A percentile compares a stretch with the other conserved stretches of the same genome.
These are phyloP conservation scores for Camellia lanceoleosa DNA, from an alignment of 148 eudicot species.

Conservation along the genomic window DNA sequence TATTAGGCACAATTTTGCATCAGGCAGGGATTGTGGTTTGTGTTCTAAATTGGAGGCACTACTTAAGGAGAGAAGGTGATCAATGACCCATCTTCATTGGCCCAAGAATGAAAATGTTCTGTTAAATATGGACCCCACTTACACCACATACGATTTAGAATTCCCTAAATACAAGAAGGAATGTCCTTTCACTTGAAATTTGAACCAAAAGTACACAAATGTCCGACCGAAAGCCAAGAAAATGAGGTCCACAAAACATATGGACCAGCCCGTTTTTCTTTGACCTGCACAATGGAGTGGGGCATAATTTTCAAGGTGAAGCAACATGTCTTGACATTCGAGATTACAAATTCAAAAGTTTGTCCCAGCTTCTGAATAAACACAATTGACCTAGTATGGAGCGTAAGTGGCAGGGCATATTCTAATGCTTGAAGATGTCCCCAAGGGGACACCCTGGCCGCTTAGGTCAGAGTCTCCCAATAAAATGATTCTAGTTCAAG, in stretches of 20 bases:
- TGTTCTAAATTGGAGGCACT: background rate
- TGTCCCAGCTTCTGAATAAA: background rate
- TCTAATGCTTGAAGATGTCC: background rate
- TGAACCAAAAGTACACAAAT: background rate
- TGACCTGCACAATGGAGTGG: background rate
- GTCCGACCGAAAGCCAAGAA: background rate
- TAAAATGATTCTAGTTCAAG: too few relatives aligned
- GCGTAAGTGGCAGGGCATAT: background rate
- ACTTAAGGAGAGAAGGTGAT: background rate
- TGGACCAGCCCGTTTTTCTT: background rate
- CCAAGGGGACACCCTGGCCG: too few relatives aligned
- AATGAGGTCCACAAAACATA: background rate
- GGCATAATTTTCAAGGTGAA: background rate
- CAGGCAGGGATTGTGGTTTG: background rate
- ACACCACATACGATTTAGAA: background rate
- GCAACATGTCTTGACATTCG: background rate
- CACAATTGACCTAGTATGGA: background rate
- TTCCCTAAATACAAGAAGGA: background rate
- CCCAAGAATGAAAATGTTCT: background rate
- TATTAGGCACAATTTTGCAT: background rate
- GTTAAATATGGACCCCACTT: background rate
- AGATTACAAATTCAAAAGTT: background rate
- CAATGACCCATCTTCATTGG: background rate
- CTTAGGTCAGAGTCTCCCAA: too few relatives aligned
- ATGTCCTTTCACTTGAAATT: background rate